Evolutionary conservation across 2,329 filamentous ascomycete species (phyloP).

Genomic region (Diaporthe sp.): DNA sequence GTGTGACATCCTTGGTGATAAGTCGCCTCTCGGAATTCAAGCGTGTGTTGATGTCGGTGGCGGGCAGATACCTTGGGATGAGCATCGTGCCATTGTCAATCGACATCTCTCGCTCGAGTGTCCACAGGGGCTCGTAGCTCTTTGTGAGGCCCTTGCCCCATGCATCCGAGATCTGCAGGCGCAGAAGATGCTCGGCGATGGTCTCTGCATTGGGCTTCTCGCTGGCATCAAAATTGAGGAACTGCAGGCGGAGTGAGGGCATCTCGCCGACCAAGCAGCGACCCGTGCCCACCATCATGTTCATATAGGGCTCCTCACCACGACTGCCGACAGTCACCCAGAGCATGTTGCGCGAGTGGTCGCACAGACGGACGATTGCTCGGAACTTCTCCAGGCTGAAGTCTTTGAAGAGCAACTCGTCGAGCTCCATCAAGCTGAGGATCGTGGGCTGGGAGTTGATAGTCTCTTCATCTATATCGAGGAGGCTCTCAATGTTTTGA

Average conservation of each 20-base stretch:
- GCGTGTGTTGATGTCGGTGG: slow-evolving; percentile 40
- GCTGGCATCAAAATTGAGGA: slow-evolving; percentile 43
- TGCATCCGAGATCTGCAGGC: slow-evolving; percentile 37
- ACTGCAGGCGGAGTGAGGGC: slow-evolving; percentile 43
- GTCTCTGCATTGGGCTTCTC: not conserved
- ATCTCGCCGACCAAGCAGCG: slow-evolving; percentile 44
- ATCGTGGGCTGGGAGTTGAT: slow-evolving; percentile 38
- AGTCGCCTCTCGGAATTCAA: slow-evolving; percentile 42
- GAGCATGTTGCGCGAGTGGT: slow-evolving; percentile 40
- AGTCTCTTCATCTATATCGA: slow-evolving; percentile 9
- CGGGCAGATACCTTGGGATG: slow-evolving; percentile 46
- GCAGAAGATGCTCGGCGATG: slow-evolving; percentile 41
- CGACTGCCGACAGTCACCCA: slow-evolving; percentile 44
- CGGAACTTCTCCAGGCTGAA: slow-evolving; percentile 42
- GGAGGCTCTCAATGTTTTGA: slow-evolving; percentile 35
- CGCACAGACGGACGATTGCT: slow-evolving; percentile 42
- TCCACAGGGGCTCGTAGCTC: slow-evolving; percentile 45
- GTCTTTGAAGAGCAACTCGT: slow-evolving; percentile 45
- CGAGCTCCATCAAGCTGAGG: slow-evolving; percentile 46
- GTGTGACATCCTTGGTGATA: slow-evolving; percentile 36
- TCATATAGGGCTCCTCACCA: slow-evolving; percentile 41
- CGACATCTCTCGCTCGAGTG: slow-evolving; percentile 48
- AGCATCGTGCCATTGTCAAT: slow-evolving; percentile 44
- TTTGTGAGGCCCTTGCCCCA: slow-evolving; percentile 34
- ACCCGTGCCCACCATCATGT: slow-evolving; percentile 44